These are phyloP conservation scores for Sequoia sempervirens DNA, from an alignment of 75 land plant species.

Conservation along the genomic window DNA sequence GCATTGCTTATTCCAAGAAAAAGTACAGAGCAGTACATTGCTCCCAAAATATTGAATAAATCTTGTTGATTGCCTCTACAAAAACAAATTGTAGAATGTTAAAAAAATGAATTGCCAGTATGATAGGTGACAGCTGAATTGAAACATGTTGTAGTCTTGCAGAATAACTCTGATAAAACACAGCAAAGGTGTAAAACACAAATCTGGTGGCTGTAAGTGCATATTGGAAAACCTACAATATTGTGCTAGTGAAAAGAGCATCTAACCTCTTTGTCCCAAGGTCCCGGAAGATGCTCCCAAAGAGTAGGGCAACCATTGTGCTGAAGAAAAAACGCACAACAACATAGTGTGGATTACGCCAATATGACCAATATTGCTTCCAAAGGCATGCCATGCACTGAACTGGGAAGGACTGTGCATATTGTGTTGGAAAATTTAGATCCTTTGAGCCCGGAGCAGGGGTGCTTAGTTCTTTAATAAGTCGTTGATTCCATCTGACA, in stretches of 20 bases:
- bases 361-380: constrained; percentile 81
- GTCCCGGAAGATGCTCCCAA: constrained; percentile 47
- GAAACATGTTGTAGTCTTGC: not conserved
- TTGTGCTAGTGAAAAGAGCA: too few species aligned
- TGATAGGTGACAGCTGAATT: not conserved
- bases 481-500: constrained; percentile 40
- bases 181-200: too few species aligned
- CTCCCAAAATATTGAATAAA: constrained; percentile 69
- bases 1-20: constrained; percentile 74
- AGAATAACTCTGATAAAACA: not conserved
- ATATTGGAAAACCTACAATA: too few species aligned
- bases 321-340: constrained; percentile 70
- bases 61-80: constrained; percentile 59
- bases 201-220: too few species aligned
- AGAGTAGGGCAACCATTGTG: constrained; percentile 51
- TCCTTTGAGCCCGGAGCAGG: constrained; percentile 56
- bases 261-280: not conserved
- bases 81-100: constrained; percentile 30
- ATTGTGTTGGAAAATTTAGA: constrained; percentile 55
- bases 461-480: constrained; percentile 51
- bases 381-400: constrained; percentile 72
- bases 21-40: constrained; percentile 67
- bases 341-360: constrained; percentile 71
- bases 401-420: constrained; percentile 37
- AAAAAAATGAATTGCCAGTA: not conserved